Conservation (phyloP, 148 eudicot species). For the Rhododendron griersonianum region DNA sequence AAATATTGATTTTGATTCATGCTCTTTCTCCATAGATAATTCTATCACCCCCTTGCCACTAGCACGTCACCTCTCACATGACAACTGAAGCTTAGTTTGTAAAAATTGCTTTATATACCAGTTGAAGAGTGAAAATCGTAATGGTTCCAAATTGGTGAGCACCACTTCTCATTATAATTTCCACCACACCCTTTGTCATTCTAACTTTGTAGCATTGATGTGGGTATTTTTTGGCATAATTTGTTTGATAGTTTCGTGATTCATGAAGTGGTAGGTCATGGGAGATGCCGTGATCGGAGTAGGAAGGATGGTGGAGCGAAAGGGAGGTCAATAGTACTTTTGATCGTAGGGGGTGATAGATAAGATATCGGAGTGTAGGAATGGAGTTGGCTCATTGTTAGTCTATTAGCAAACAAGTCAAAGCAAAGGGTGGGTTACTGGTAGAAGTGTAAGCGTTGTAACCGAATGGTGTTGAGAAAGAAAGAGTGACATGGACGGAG, state of each 20-base stretch:
- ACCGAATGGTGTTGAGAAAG: neutral
- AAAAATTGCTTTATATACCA: neutral
- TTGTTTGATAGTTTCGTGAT: neutral
- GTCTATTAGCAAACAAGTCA: neutral
- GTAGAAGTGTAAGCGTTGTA: neutral
- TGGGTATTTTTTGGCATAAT: neutral
- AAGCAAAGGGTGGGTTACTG: neutral
- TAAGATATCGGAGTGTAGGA: neutral
- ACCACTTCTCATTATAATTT: neutral
- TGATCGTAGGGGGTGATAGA: neutral
- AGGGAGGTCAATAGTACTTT: neutral
- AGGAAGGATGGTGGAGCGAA: neutral
- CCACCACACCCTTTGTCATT: neutral
- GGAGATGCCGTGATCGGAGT: neutral
- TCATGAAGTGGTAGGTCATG: neutral
- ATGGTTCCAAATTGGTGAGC: neutral
- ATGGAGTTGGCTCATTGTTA: neutral
- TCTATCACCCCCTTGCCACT: neutral
- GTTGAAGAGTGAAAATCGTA: neutral
- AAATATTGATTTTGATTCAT: neutral
- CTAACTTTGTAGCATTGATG: no score
- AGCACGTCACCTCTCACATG: neutral
- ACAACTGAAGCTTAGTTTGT: neutral
- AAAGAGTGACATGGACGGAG: neutral
- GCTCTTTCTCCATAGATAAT: neutral